phyloP scores from a whole-genome alignment of 75 land plant genomes.

The Selaginella moellendorffii region DNA sequence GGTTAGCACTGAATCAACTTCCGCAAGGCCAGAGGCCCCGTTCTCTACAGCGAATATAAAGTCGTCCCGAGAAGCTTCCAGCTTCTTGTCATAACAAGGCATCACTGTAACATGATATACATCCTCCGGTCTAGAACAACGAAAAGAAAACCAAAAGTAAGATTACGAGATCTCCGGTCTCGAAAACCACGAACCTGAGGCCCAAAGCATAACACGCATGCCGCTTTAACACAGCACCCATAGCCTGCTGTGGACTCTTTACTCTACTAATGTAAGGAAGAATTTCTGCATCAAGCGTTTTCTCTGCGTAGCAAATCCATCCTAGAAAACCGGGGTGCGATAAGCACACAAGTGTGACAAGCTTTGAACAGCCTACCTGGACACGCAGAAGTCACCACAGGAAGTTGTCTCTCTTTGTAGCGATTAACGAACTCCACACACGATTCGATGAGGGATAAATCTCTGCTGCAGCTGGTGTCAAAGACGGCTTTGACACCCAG shows the following conservation, averaged over 20 bases:
- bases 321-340: conserved; percentile 28
- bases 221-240: conserved; percentile 71
- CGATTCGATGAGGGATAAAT: conserved; percentile 72
- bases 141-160: not conserved
- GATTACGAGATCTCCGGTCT: not conserved
- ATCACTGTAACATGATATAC: conserved; percentile 92
- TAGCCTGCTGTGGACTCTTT: conserved; percentile 92
- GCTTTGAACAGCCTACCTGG: conserved; percentile 41
- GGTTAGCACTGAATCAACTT: conserved; percentile 92
- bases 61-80: conserved; percentile 95
- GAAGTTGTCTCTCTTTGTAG: conserved; percentile 35
- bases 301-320: conserved; percentile 99
- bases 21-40: conserved; percentile 33
- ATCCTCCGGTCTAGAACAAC: conserved; percentile 40
- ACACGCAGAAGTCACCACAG: conserved; percentile 86
- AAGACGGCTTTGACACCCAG: conserved; percentile 90
- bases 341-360: not conserved
- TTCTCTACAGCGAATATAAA: conserved; percentile 40
- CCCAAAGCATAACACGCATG: conserved; percentile 46
- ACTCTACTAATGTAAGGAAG: conserved; percentile 82
- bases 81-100: conserved; percentile 99
- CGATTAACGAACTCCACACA: conserved; percentile 71
- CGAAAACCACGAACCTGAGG: conserved; percentile 29
- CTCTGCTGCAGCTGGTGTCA: conserved; percentile 97
- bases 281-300: conserved; percentile 82